Evolutionary conservation across 2,329 filamentous ascomycete genomes (phyloP), one percentile per base, ranked within the genome.

Genomic region (Exserohilum rostratum): DNA sequence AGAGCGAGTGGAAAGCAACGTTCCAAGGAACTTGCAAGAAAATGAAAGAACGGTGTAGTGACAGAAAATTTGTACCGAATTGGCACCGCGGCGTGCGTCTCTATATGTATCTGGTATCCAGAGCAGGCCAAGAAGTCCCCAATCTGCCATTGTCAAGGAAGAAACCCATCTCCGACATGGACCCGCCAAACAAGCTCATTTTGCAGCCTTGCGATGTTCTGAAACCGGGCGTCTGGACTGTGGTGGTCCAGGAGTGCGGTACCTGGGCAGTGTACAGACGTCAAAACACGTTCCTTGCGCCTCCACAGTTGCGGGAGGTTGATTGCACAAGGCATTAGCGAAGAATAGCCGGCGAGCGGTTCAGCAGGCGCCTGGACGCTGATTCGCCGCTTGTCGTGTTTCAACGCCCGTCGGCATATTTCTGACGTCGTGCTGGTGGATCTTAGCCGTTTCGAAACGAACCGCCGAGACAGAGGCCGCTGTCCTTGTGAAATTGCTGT

Each of bases 301-400:
- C 50, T 51, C 53, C 55, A 56, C 64, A 46, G 55, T 25, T 56
- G 68, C 55, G 50, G 59, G 62, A 66, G 35, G 59, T 70, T 66
- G 46, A 70, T 69, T 65, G 58, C 46, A 29, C 50, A 57, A 59
- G 57, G 58, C 44, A 62, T 40, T 53, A 50, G 40, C 52, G 60
- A 50, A 45, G 47, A 55, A 43, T 51, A 47, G 46, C 55, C 54
- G 57, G 33, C 47, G 47, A 31, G 48, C 44, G 13, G 37, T 43
- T 50, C 29, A 27, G 46, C 35, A 44, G n/a, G 39, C 35, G 44
- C 18, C 3, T 15, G 12, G 5, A 29, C 29, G 33, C 20, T 62
- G n/a, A 62, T 61, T 62, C 45, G 58, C 27, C 44, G 44, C 22
- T 27, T 38, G 49, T 9, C 48, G 13, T 37, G 52, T 51, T 55